phyloP scores from a whole-genome alignment of 441 rosid genomes.

The Adansonia madagascariensis region DNA sequence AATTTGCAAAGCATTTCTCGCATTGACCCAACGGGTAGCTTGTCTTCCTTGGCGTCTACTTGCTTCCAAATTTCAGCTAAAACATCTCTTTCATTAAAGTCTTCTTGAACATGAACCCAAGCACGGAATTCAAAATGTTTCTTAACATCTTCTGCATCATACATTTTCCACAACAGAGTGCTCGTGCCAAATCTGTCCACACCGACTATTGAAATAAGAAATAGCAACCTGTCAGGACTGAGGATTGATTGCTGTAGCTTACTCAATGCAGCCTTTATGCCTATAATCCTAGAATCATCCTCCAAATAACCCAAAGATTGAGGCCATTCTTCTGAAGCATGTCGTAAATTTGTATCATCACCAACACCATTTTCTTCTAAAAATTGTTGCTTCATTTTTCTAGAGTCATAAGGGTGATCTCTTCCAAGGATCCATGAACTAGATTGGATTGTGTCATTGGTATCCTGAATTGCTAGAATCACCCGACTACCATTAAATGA shows the following conservation, averaged over 20 bases:
- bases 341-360: not conserved
- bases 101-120: slow-evolving; percentile 34
- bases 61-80: slow-evolving; percentile 32
- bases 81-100: slow-evolving; percentile 21
- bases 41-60: not conserved
- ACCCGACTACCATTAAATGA: not conserved
- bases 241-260: not conserved
- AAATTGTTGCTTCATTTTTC: no score
- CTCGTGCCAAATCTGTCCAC: slow-evolving; percentile 34
- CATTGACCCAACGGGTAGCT: not conserved
- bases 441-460: no score
- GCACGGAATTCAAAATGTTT: slow-evolving; percentile 26
- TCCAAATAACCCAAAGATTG: not conserved
- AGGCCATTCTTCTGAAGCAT: not conserved
- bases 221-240: not conserved
- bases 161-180: slow-evolving; percentile 27
- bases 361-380: no score
- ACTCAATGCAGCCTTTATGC: not conserved
- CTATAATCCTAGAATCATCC: not conserved
- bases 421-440: not conserved
- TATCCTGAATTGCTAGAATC: not conserved
- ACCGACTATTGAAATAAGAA: slow-evolving; percentile 11
- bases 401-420: no score
- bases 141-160: not conserved
- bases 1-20: not conserved